Percentiles rank a stretch among this genome's conserved stretches.
Conservation (phyloP, 495 filamentous ascomycete species). For the Monascus purpureus region DNA sequence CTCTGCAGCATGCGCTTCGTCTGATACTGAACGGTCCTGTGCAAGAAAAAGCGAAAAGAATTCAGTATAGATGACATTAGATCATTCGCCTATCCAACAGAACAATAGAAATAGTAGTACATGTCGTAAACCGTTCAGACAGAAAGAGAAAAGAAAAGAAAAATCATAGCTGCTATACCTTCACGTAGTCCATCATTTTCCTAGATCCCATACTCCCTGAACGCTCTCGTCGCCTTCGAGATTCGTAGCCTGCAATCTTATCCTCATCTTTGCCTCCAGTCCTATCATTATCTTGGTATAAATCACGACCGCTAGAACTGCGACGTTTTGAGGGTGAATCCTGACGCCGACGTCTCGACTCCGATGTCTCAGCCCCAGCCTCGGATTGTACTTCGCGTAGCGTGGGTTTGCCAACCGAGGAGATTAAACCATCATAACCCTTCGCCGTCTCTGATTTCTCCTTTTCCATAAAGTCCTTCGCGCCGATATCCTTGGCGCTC, state of each 20-base stretch:
- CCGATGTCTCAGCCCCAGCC: constrained; percentile 19
- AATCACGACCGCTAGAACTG: constrained; percentile 17
- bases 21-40: constrained; percentile 22
- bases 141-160: constrained; percentile 8
- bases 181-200: constrained; percentile 19
- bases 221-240: constrained; percentile 21
- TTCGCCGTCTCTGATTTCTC: constrained; percentile 11
- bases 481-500: constrained; percentile 13
- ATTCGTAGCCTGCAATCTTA: too few species aligned
- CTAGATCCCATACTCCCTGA: constrained; percentile 26
- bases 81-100: background rate
- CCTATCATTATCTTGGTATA: constrained; percentile 13
- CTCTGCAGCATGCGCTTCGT: constrained; percentile 19
- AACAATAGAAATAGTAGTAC: constrained; percentile 7
- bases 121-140: constrained; percentile 3
- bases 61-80: constrained; percentile 24
- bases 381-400: constrained; percentile 28
- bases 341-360: constrained; percentile 30
- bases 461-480: too few species aligned
- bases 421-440: too few species aligned
- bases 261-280: constrained; percentile 3
- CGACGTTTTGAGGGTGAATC: constrained; percentile 22
- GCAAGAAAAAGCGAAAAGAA: constrained; percentile 19
- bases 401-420: constrained; percentile 19
- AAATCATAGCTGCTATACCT: constrained; percentile 33